Base-by-base conservation (phyloP, 352 stramenopile species). In the Globisporangium solare region DNA sequence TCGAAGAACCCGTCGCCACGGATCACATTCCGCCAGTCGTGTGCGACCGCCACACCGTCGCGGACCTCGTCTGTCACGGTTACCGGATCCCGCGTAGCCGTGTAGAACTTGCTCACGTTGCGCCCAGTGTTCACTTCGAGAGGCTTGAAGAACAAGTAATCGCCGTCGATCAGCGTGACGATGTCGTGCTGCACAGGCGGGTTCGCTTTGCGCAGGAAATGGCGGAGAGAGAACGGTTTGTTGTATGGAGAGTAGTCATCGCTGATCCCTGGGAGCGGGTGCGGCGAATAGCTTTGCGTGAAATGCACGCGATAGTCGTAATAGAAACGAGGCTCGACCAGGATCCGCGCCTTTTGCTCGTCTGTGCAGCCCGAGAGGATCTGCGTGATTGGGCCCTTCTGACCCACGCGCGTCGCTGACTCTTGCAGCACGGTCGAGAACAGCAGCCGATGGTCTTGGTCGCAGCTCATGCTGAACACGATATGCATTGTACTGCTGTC, bases 251-350 rank as follows among this genome's bases (percentile, higher is more conserved):
- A 60, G 60, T 78, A 83, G 15, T 58, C 1, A 54, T 83, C 70
- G 17, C 56, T 66, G 21, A 76, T 55, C 47, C 68, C 64, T 22
- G 61, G 63, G 18, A 49, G 53, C 8, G 74, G 74, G 35, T 78
- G 63, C 6, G 59, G 66, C 1, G 63, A 70, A 56, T 72, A 84
- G 13, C 52, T 61, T 15, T 71, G 74, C 24, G 69, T 71, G 56
- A 81, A 77, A 46, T 81, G 71, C 47, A 67, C 56, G 2, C 67
- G 67, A 43, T 73, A 83, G 64, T 83, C 66, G 56, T 76, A 68
- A 51, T 83, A 80, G 27, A 83, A 66, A 22, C 51, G 67, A 47
- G 70, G 71, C 48, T 80, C 65, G 31, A 43, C 21, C 22, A 35
- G 52, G 55, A 78, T 62, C 46, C 63, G 40, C 22, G 57, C 17